Evolutionary conservation across 345 rosid genomes (phyloP).

Genomic region (Abelmoschus esculentus): DNA sequence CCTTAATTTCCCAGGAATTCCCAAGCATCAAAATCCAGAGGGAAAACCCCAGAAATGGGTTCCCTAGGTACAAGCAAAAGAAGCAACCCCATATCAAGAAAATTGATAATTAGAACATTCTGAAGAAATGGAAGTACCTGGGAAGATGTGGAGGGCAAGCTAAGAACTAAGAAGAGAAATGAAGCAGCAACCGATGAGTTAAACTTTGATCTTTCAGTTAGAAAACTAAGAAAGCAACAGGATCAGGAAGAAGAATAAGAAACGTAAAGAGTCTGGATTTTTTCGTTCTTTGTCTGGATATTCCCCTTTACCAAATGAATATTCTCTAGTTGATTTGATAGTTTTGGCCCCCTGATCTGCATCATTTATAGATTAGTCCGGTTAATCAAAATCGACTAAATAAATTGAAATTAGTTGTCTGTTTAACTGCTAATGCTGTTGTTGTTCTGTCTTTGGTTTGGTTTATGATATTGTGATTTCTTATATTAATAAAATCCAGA

Average conservation of each 20-base stretch:
- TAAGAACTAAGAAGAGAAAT: neutral
- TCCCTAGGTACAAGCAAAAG: neutral
- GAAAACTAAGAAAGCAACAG: neutral
- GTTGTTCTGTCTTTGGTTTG: too few relatives aligned
- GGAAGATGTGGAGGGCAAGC: neutral
- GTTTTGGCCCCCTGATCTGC: neutral
- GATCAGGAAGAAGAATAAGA: neutral
- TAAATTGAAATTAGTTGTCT: too few relatives aligned
- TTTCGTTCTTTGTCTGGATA: neutral
- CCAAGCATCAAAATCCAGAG: neutral
- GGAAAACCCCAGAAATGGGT: neutral
- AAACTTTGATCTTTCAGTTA: neutral
- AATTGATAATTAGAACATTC: neutral
- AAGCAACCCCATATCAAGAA: neutral
- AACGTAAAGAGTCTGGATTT: neutral
- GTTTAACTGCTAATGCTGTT: too few relatives aligned
- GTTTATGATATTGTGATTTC: too few relatives aligned
- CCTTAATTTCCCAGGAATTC: neutral
- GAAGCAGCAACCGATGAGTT: neutral
- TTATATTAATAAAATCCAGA: too few relatives aligned
- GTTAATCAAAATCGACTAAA: too few relatives aligned
- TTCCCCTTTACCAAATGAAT: neutral
- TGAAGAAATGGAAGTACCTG: neutral
- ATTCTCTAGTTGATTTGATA: neutral
- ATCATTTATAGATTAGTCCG: too few relatives aligned